Evolutionary conservation across 176 grass and related monocot species (phyloP).

Genomic region (Avena atlantica): DNA sequence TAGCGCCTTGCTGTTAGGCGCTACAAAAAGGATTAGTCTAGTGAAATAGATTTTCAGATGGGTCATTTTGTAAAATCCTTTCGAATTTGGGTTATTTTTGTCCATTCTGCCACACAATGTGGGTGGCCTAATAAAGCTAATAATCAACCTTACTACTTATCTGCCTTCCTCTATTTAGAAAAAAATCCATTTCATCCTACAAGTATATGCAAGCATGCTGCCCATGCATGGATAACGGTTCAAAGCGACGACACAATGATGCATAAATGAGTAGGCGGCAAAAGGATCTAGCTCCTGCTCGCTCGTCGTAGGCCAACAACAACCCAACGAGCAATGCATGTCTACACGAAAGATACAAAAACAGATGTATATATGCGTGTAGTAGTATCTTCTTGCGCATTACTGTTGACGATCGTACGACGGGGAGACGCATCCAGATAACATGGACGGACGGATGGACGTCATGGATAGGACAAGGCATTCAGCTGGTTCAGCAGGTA

Average conservation of each 20-base stretch:
- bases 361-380: background rate
- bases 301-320: background rate
- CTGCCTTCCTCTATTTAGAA: too few relatives aligned
- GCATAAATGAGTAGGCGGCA: constrained; percentile 39
- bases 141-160: too few relatives aligned
- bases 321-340: background rate
- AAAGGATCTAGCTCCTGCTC: constrained; percentile 9
- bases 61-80: too few relatives aligned
- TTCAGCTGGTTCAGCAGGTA: constrained; percentile 18
- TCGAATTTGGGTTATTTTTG: too few relatives aligned
- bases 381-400: background rate
- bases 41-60: too few relatives aligned
- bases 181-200: too few relatives aligned
- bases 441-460: background rate
- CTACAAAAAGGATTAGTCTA: too few relatives aligned
- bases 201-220: background rate
- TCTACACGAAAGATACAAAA: background rate
- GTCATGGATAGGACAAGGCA: constrained; percentile 41
- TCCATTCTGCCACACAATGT: too few relatives aligned
- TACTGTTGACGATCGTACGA: background rate
- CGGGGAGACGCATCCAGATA: background rate
- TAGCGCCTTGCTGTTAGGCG: too few relatives aligned
- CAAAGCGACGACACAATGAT: constrained; percentile 31
- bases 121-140: too few relatives aligned
- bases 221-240: background rate